phyloP scores from a whole-genome alignment of 116 monocot species.

The Posidonia oceanica region DNA sequence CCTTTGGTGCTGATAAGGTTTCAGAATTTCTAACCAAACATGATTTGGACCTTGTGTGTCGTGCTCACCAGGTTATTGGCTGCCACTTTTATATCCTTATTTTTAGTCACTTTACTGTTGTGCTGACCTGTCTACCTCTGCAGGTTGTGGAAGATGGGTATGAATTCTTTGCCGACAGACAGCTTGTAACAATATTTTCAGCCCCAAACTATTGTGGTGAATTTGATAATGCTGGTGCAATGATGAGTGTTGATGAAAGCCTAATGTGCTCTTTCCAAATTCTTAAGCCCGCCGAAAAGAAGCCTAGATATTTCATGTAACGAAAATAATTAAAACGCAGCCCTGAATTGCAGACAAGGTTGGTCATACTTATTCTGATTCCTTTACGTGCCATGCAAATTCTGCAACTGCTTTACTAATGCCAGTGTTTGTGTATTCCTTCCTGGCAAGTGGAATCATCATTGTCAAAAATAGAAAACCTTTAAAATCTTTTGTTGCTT shows the following conservation, averaged over 20 bases:
- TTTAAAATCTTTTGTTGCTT: too few species aligned
- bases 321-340: conserved; percentile 4
- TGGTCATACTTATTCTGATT: too few species aligned
- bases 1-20: conserved; percentile 81
- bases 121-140: neutral
- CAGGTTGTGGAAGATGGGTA: conserved; percentile 79
- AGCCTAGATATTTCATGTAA: conserved; percentile 27
- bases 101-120: neutral
- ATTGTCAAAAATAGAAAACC: too few species aligned
- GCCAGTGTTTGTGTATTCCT: too few species aligned
- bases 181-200: conserved; percentile 74
- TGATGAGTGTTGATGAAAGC: conserved; percentile 77
- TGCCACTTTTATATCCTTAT: neutral
- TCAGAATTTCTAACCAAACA: conserved; percentile 61
- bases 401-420: too few species aligned
- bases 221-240: conserved; percentile 75
- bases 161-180: conserved; percentile 73
- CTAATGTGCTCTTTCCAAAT: conserved; percentile 67
- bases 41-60: conserved; percentile 76
- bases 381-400: too few species aligned
- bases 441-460: too few species aligned
- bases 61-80: conserved; percentile 68
- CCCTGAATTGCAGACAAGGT: too few species aligned
- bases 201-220: conserved; percentile 77
- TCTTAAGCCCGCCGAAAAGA: conserved; percentile 54